Percentiles rank a stretch among this genome's conserved stretches.
Conservation (phyloP, 2,329 filamentous ascomycete species). For the Alternaria infectoria region DNA sequence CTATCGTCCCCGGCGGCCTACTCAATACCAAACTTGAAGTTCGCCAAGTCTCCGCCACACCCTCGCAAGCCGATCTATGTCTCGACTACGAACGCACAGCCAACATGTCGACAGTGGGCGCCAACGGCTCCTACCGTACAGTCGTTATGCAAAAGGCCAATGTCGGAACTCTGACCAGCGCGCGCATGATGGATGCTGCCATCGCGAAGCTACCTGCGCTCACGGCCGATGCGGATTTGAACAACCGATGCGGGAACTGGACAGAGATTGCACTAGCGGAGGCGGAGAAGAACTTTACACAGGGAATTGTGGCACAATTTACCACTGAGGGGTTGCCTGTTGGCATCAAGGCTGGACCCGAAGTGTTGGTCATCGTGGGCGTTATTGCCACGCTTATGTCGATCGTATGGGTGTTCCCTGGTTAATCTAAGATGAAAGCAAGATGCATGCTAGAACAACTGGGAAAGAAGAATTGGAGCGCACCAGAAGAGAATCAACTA, state of each 20-base stretch:
- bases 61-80: conserved; percentile 44
- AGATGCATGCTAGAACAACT: neutral
- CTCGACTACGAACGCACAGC: conserved; percentile 54
- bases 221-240: conserved; percentile 51
- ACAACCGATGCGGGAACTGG: conserved; percentile 55
- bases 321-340: conserved; percentile 37
- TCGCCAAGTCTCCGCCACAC: conserved; percentile 35
- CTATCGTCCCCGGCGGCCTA: conserved; percentile 6
- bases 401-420: conserved; percentile 33
- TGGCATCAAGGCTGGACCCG: conserved; percentile 37
- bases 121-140: conserved; percentile 56
- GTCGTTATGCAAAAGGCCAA: conserved; percentile 54
- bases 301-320: conserved; percentile 49
- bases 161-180: conserved; percentile 49
- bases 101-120: conserved; percentile 56
- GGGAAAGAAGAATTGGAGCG: neutral
- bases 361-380: conserved; percentile 23
- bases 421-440: neutral
- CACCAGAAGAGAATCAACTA: neutral
- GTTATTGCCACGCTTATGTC: conserved; percentile 25
- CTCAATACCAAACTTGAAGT: conserved; percentile 24
- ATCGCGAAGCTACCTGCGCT: conserved; percentile 48
- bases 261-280: conserved; percentile 53
- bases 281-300: conserved; percentile 55
- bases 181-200: conserved; percentile 53